A percentile compares a stretch with the other conserved stretches of the same genome.
phyloP scores from a whole-genome alignment of 2,329 filamentous ascomycete species.

The Cytospora leucostoma region DNA sequence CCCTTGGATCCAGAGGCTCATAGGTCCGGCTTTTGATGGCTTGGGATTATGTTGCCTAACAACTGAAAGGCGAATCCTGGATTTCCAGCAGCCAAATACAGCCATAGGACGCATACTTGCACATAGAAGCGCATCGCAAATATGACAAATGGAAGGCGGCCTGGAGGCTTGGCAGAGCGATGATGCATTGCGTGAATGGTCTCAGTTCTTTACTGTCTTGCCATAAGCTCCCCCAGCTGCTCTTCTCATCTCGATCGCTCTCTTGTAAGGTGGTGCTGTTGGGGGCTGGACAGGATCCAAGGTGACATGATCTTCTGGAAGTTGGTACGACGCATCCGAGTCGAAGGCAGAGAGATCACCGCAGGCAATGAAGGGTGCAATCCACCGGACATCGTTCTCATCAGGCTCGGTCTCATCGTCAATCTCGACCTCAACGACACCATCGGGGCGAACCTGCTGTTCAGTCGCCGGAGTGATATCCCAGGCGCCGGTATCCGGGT shows the following conservation, averaged over 20 bases:
- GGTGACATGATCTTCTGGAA: conserved; percentile 83
- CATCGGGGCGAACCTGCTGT: conserved; percentile 31
- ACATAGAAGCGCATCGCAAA: background rate
- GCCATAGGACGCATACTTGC: background rate
- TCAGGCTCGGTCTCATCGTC: conserved; percentile 46
- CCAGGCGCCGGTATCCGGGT: conserved; percentile 49
- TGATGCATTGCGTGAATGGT: background rate
- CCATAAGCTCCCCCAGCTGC: conserved; percentile 75
- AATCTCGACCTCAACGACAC: conserved; percentile 50
- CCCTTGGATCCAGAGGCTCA: conserved; percentile 39
- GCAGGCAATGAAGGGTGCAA: conserved; percentile 95
- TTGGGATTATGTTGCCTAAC: conserved; percentile 29
- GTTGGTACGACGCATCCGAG: conserved; percentile 88
- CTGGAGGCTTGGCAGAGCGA: background rate
- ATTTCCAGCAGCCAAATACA: conserved; percentile 40
- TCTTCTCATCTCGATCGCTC: conserved; percentile 81
- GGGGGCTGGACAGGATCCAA: conserved; percentile 93
- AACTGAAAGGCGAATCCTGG: conserved; percentile 35
- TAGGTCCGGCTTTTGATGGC: conserved; percentile 52
- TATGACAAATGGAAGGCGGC: background rate
- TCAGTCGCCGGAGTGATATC: conserved; percentile 31
- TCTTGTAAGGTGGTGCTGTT: conserved; percentile 92
- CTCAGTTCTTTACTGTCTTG: conserved; percentile 55
- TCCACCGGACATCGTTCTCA: conserved; percentile 66
- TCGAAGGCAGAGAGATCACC: conserved; percentile 94